phyloP scores from a whole-genome alignment of 305 asterid genomes.

The Plantago coronopus region DNA sequence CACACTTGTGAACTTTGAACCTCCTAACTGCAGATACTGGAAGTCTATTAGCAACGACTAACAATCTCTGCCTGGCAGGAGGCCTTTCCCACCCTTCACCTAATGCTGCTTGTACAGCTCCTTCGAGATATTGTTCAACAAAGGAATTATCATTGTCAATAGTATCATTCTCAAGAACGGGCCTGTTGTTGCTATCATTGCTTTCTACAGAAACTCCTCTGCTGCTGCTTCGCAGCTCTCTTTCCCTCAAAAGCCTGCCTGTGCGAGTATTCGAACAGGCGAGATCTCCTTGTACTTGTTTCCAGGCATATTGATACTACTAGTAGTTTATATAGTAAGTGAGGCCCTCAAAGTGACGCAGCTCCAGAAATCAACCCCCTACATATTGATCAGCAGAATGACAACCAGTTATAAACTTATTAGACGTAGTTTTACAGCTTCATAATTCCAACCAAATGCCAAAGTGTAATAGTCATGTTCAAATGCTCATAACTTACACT shows the following conservation, averaged over 20 bases:
- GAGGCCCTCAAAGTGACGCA: slow-evolving; percentile 35
- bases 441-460: slow-evolving; percentile 16
- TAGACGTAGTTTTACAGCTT: slow-evolving; percentile 19
- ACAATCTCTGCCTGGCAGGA: slow-evolving; percentile 66
- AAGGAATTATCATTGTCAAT: slow-evolving; percentile 40
- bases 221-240: slow-evolving; percentile 57
- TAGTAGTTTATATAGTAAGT: slow-evolving; percentile 29
- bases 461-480: background rate
- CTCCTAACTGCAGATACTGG: slow-evolving; percentile 94
- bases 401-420: background rate
- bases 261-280: slow-evolving; percentile 41
- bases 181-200: slow-evolving; percentile 38
- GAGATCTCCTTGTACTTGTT: slow-evolving; percentile 60
- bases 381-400: slow-evolving; percentile 43
- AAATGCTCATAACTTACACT: background rate
- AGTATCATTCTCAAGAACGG: slow-evolving; percentile 25
- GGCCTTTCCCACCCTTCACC: slow-evolving; percentile 59
- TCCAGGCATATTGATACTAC: slow-evolving; percentile 63
- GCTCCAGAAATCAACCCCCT: slow-evolving; percentile 51
- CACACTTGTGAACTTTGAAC: no score
- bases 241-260: slow-evolving; percentile 67
- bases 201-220: slow-evolving; percentile 45
- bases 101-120: slow-evolving; percentile 43
- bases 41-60: slow-evolving; percentile 95
- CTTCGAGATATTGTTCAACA: slow-evolving; percentile 61